Evolutionary conservation across 495 filamentous ascomycete species (phyloP), one percentile per base, ranked within the genome.

Genomic region (Lentithecium fluviatile): DNA sequence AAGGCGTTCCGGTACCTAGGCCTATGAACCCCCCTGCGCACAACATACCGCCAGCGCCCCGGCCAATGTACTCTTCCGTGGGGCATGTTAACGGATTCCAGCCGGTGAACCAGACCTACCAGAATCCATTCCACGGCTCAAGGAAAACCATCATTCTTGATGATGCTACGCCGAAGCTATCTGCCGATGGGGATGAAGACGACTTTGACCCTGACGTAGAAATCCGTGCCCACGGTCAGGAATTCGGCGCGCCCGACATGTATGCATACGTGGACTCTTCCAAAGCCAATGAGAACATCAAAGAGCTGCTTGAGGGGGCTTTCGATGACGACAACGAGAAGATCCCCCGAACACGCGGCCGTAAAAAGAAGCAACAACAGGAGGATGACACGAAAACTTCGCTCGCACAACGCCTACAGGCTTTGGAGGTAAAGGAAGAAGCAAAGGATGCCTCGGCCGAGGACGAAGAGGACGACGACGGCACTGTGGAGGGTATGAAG

Each of bases 241-340:
- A 60, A 53, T 78, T 82, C 40, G 62, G 76, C 57, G 65, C 69
- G 2, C 68, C 68, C 7, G 85, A 90, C 53, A 81, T 82, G 45
- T 82, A 82, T 51, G 75, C 82, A 4, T 95, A 90, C 69, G 85
- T 95, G 0, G 89, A 95, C 66, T 77, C 86, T 0, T 78, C 79
- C 24, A 87, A 93, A 67, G 90, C 91, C 2, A 84, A 85, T 13
- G 87, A 89, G 57, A 89, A 95, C 64, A 85, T 96, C 58, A 95
- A 96, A 71, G 90, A 87, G 29, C 72, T 96, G 15, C 77, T 96
- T 2, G 90, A 95, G 73, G 91, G 91, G 20, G 87, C 87, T 1
- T 86, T 96, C 64, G 91, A 94, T 47, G 90, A 92, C 47, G 87
- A 90, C 20, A 86, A 91, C 42, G 86, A 87, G 47, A 78, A 82